Conservation (phyloP, 2,329 filamentous ascomycete genomes). For the Talaromyces sp. region DNA sequence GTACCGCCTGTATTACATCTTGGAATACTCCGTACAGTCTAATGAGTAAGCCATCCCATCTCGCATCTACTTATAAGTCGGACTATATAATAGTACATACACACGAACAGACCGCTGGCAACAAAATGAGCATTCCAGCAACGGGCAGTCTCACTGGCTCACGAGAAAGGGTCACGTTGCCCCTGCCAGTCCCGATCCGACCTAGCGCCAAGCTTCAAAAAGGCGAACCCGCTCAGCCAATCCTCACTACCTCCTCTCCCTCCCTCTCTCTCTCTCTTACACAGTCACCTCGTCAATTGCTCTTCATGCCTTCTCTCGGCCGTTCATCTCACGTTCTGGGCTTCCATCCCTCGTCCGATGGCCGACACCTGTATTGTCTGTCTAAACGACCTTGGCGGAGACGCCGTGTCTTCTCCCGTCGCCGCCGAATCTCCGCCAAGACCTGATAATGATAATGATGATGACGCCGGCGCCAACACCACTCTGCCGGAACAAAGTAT, state of each 20-base stretch:
- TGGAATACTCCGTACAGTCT: neutral
- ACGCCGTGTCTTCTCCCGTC: slow-evolving; percentile 45
- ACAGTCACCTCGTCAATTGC: slow-evolving; percentile 22
- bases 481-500: slow-evolving; percentile 9
- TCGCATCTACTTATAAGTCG: neutral
- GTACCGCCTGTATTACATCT: neutral
- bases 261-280: neutral
- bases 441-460: slow-evolving; percentile 32
- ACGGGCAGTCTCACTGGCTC: neutral
- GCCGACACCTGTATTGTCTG: slow-evolving; percentile 69
- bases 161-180: slow-evolving; percentile 13
- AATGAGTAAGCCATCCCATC: neutral
- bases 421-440: slow-evolving; percentile 43
- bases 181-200: slow-evolving; percentile 8
- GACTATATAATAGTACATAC: neutral
- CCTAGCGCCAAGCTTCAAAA: slow-evolving; percentile 17
- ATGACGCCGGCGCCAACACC: slow-evolving; percentile 18
- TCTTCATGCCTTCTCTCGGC: slow-evolving; percentile 40
- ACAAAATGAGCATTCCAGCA: neutral
- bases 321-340: slow-evolving; percentile 28
- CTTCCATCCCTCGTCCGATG: slow-evolving; percentile 46
- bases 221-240: slow-evolving; percentile 9
- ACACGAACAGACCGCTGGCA: neutral
- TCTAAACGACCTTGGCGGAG: slow-evolving; percentile 64
- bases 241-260: neutral